These are phyloP conservation scores for Flaveria brownii DNA, from an alignment of 129 eudicot species.

Conservation along the genomic window DNA sequence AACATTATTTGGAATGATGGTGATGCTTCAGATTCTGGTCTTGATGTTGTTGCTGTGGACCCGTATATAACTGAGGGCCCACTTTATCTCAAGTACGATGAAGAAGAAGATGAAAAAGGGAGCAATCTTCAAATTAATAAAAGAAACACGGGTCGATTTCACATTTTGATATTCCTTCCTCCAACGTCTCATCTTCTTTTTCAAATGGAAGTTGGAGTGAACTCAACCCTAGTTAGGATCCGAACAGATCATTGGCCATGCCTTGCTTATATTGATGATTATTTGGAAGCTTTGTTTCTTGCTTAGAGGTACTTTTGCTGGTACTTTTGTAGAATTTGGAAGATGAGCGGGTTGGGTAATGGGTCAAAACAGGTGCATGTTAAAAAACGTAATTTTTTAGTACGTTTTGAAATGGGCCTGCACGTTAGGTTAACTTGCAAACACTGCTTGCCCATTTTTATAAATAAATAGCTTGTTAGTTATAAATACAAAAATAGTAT, in stretches of 20 bases:
- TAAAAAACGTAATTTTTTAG: background rate
- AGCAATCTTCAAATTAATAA: conserved; percentile 32
- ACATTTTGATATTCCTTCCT: conserved; percentile 84
- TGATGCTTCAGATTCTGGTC: conserved; percentile 39
- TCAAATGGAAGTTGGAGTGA: conserved; percentile 76
- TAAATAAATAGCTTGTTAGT: background rate
- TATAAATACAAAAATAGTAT: background rate
- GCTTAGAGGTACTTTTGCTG: conserved; percentile 30
- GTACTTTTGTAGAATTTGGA: background rate
- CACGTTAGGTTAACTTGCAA: background rate
- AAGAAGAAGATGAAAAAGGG: conserved; percentile 62
- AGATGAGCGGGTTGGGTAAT: background rate
- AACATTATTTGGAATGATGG: conserved; percentile 54
- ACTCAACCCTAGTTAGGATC: conserved; percentile 79
- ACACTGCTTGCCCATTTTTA: background rate
- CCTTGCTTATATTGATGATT: conserved; percentile 92
- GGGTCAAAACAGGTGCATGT: background rate
- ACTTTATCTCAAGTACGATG: conserved; percentile 69
- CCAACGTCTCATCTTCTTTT: conserved; percentile 92
- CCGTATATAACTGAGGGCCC: conserved; percentile 50
- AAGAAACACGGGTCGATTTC: conserved; percentile 68
- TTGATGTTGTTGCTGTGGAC: conserved; percentile 43
- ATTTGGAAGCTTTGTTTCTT: conserved; percentile 79
- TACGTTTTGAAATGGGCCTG: conserved; percentile 9
- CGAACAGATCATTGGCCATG: conserved; percentile 99